Percentiles rank a stretch among this genome's conserved stretches.
phyloP scores from a whole-genome alignment of 2,329 filamentous ascomycete species.

The Aureobasidium sp. region DNA sequence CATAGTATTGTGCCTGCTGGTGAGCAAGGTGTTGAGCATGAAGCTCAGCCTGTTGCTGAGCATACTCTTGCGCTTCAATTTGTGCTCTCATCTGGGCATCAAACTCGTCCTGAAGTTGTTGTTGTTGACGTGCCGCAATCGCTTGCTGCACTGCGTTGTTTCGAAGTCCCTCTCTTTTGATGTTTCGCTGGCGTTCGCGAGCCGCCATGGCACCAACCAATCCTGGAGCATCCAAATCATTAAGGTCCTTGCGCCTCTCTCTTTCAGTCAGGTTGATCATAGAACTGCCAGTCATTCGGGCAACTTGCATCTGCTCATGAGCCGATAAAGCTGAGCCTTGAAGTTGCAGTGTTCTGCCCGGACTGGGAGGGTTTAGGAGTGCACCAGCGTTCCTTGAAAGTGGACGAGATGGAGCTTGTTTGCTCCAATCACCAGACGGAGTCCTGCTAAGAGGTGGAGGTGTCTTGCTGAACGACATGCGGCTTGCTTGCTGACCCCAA shows the following conservation, averaged over 20 bases:
- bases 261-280: slow-evolving; percentile 58
- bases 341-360: slow-evolving; percentile 23
- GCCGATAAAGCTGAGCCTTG: slow-evolving; percentile 62
- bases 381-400: slow-evolving; percentile 51
- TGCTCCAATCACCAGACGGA: slow-evolving; percentile 21
- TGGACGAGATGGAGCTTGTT: slow-evolving; percentile 28
- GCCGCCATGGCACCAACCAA: slow-evolving; percentile 73
- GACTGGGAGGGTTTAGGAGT: slow-evolving; percentile 34
- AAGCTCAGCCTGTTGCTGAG: slow-evolving; percentile 20
- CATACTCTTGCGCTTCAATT: slow-evolving; percentile 29
- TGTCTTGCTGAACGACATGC: slow-evolving; percentile 13
- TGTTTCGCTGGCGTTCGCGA: slow-evolving; percentile 67
- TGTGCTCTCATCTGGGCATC: slow-evolving; percentile 31
- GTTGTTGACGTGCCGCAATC: slow-evolving; percentile 49
- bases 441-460: slow-evolving; percentile 23
- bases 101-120: slow-evolving; percentile 25
- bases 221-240: slow-evolving; percentile 32
- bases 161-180: slow-evolving; percentile 57
- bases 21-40: slow-evolving; percentile 15
- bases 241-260: slow-evolving; percentile 23
- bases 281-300: slow-evolving; percentile 68
- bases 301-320: slow-evolving; percentile 81
- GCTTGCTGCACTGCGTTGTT: slow-evolving; percentile 63
- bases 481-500: slow-evolving; percentile 28
- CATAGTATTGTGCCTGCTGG: slow-evolving; percentile 21